Base-by-base conservation (phyloP, 306 rosid genomes). In the Acacia acuminata region DNA sequence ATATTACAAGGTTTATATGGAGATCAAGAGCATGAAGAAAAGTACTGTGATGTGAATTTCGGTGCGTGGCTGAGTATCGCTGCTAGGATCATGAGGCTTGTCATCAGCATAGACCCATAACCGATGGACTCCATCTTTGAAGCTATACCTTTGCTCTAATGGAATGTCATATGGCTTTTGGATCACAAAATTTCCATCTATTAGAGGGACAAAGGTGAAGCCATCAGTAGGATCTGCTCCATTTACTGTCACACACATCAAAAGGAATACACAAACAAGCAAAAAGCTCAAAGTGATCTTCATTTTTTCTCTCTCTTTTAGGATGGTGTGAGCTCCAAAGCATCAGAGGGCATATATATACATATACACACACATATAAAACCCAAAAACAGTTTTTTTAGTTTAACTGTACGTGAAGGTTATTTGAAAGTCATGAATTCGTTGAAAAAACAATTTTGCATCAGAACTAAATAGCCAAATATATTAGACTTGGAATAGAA, bases 31-130 rank as follows among this genome's bases (percentile, higher is more conserved):
- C 30, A n/a, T 10, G 53, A 20, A 38, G 44, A 71, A 19, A 17
- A 66, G 16, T 79, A 82, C 89, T 50, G 17, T 25, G 0, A 86
- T 84, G 14, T 84, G 87, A 77, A 89, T 83, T 78, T 89, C 87
- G 1, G 92, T 87, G 27, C 86, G 89, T 4, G 90, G 92, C 67
- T 81, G 87, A 27, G 92, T 89, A 22, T 4, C 75, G 67, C 87
- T 87, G 12, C 1, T 27, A 12, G 86, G 81, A 40, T 79, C 15
- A 32, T 77, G 85, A 10, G 92, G 89, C 84, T 83, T 82, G 83
- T 89, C 92, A 77, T 89, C 71, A 25, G 88, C 86, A 78, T 87
- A 87, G 66, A 89, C 90, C 88, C 90, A 86, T 8, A 89, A 32
- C 24, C 67, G 24, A 55, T 79, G 81, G 40, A 89, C 79, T 13